A percentile compares a stretch with the other conserved stretches of the same genome.
phyloP scores from a whole-genome alignment of 2,329 filamentous ascomycete species.

The Penicillium sp. region DNA sequence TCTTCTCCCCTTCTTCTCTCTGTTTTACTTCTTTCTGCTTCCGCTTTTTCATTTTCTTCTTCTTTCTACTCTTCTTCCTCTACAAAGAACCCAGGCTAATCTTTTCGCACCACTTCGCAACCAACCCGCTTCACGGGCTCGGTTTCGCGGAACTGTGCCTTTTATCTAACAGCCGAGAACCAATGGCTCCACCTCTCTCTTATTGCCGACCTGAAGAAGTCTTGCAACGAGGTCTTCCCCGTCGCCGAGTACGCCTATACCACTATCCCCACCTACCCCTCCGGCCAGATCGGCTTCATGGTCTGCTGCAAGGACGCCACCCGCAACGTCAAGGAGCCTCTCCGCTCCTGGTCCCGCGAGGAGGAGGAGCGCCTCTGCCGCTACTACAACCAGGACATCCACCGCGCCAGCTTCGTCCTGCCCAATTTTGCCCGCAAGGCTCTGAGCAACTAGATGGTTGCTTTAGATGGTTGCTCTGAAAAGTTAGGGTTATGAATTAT shows the following conservation, averaged over 20 bases:
- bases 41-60: slow-evolving; percentile 12
- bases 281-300: slow-evolving; percentile 99
- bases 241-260: slow-evolving; percentile 97
- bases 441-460: slow-evolving; percentile 40
- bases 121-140: slow-evolving; percentile 33
- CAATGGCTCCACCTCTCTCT: slow-evolving; percentile 97
- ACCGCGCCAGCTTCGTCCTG: slow-evolving; percentile 90
- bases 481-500: slow-evolving; percentile 24
- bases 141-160: slow-evolving; percentile 37
- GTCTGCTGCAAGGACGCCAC: slow-evolving; percentile 94
- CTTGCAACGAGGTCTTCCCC: slow-evolving; percentile 96
- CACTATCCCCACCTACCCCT: slow-evolving; percentile 98
- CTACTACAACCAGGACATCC: slow-evolving; percentile 98
- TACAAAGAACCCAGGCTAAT: slow-evolving; percentile 28
- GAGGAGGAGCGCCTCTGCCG: slow-evolving; percentile 92
- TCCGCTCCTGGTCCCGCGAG: slow-evolving; percentile 79
- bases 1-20: slow-evolving; percentile 15
- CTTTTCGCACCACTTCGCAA: slow-evolving; percentile 32
- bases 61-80: slow-evolving; percentile 3
- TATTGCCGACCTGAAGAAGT: slow-evolving; percentile 93
- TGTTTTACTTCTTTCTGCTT: background rate
- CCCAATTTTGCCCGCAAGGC: slow-evolving; percentile 89
- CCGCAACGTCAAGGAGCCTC: slow-evolving; percentile 80
- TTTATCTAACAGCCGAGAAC: slow-evolving; percentile 76
- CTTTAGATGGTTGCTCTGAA: slow-evolving; percentile 4